Percentiles rank a stretch among this genome's conserved stretches.
Evolutionary conservation across 2,329 filamentous ascomycete species (phyloP).

Genomic region (Coniochaeta sp.): DNA sequence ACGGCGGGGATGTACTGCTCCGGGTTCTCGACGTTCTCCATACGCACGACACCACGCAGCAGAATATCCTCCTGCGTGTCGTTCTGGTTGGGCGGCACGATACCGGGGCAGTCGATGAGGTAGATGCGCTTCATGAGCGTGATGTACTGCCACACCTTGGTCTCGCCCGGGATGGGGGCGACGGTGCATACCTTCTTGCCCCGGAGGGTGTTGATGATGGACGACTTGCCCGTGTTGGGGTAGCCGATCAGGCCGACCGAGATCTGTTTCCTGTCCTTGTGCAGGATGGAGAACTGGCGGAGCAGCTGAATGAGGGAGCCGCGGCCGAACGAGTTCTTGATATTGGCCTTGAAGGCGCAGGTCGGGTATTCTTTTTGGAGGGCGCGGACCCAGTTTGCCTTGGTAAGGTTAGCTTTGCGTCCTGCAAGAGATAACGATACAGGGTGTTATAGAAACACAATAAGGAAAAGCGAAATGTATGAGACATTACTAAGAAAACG

Average conservation of each 20-base stretch:
- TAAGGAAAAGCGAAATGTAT: conserved; percentile 46
- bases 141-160: conserved; percentile 97
- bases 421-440: conserved; percentile 21
- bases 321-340: conserved; percentile 96
- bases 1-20: conserved; percentile 91
- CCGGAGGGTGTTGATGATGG: conserved; percentile 91
- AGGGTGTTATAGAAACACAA: conserved; percentile 17
- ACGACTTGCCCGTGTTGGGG: conserved; percentile 93
- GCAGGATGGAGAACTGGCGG: conserved; percentile 84
- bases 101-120: conserved; percentile 93
- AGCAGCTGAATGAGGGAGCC: conserved; percentile 88
- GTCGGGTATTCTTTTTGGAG: conserved; percentile 91
- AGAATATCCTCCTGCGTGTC: conserved; percentile 86
- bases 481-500: conserved; percentile 99
- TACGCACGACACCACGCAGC: conserved; percentile 81
- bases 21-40: conserved; percentile 94
- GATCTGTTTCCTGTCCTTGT: conserved; percentile 88
- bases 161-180: conserved; percentile 84
- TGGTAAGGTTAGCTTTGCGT: conserved; percentile 13
- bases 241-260: conserved; percentile 73
- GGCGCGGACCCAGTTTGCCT: conserved; percentile 89
- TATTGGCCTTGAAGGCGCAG: conserved; percentile 86
- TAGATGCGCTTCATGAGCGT: conserved; percentile 85
- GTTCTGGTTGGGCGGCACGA: conserved; percentile 80
- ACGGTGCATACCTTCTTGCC: conserved; percentile 93